These are phyloP conservation scores for Paramecium sonneborni DNA, from an alignment of 73 alveolate species.

Conservation along the genomic window DNA sequence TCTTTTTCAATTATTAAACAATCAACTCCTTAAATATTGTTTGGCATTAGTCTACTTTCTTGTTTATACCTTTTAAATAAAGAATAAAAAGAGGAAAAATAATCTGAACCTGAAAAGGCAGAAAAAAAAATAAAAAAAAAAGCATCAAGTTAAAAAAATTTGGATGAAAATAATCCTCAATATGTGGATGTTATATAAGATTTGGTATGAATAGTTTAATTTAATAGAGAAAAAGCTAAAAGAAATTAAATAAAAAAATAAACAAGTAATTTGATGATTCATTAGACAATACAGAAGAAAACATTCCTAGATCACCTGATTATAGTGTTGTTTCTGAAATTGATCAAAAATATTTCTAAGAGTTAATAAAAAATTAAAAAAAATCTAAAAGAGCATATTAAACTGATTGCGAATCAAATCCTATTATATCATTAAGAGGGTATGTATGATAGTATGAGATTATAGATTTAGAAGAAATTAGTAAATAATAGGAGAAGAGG, in stretches of 20 bases:
- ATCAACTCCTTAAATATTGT: slow-evolving; percentile 17
- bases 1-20: background rate
- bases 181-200: background rate
- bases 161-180: background rate
- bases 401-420: background rate
- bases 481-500: background rate
- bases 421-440: background rate
- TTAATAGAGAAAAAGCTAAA: slow-evolving; percentile 23
- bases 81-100: background rate
- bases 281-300: background rate
- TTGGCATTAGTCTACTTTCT: slow-evolving; percentile 16
- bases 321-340: slow-evolving; percentile 33
- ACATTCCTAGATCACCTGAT: slow-evolving; percentile 47
- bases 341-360: background rate
- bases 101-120: background rate
- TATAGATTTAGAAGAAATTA: background rate
- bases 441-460: background rate
- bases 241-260: background rate
- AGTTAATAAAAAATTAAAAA: background rate
- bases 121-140: background rate
- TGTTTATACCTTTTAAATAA: background rate
- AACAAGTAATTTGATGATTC: slow-evolving; percentile 16
- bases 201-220: background rate
- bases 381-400: background rate
- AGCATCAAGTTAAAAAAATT: background rate